A percentile compares a stretch with the other conserved stretches of the same genome.
Evolutionary conservation across 495 filamentous ascomycete species (phyloP).

Genomic region (Parathielavia appendiculata): DNA sequence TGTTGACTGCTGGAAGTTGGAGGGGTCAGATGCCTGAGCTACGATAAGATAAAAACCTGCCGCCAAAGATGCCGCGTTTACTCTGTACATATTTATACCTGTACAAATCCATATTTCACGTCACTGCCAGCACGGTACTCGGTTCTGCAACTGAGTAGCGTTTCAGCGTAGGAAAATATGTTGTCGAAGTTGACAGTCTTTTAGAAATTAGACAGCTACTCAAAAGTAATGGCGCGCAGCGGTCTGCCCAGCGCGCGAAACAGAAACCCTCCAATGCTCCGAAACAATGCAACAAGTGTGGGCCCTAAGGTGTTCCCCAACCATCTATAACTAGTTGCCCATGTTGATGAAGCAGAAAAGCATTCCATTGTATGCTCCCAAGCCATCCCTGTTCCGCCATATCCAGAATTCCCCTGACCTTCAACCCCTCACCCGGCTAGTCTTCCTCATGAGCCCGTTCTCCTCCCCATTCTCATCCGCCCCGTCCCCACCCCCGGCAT

Average conservation of each 20-base stretch:
- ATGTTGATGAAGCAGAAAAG: conserved; percentile 3
- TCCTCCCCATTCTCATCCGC: conserved; percentile 8
- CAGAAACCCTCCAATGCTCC: conserved; percentile 7
- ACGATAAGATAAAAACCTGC: conserved; percentile 32
- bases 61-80: conserved; percentile 22
- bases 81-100: too few relatives aligned
- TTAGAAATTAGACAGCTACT: too few relatives aligned
- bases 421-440: conserved; percentile 18
- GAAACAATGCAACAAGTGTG: conserved; percentile 8
- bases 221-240: neutral
- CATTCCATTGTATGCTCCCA: neutral
- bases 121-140: too few relatives aligned
- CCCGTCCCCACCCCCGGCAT: conserved; percentile 1
- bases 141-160: too few relatives aligned
- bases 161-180: neutral
- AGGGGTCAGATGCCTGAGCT: conserved; percentile 16
- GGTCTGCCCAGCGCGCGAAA: neutral
- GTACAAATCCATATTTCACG: too few relatives aligned
- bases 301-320: conserved; percentile 2
- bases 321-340: neutral
- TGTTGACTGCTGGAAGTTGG: conserved; percentile 15
- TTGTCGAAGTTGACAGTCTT: too few relatives aligned
- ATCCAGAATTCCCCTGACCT: neutral
- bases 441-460: conserved; percentile 18
- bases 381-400: neutral